Base-by-base conservation (phyloP, 1,284 basidiomycete genomes). In the Stereum hirsutum region DNA sequence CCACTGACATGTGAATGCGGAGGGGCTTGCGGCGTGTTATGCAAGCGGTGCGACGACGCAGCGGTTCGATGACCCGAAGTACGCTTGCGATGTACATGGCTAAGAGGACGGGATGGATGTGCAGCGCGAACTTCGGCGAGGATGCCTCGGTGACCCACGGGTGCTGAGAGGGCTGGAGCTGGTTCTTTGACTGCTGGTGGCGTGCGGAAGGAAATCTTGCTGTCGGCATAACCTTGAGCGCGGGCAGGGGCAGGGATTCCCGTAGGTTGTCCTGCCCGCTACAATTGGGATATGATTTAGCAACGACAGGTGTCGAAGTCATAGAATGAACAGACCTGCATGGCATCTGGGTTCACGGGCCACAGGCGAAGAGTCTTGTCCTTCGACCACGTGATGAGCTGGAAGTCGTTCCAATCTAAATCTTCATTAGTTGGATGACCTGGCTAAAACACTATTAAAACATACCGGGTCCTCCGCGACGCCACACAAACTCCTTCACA, bases 401-500 rank as follows among this genome's bases (percentile, higher is more conserved):
- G 93, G 60, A 92, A 94, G 46, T 88, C 81, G 7, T 79, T 73
- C 57, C 78, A 75, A 45, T 81, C 78, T 72, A 54, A 20, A 39
- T 2, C 14, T 4, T 42, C 15, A 14, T 49, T 28, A 44, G 39
- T 7, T 19, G 28, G 17, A 32, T 10, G 34, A 38, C 15, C 19
- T 33, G 51, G 46, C 52, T 39, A 27, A 48, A 3, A 52, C 47
- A 30, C n/a, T 2, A 21, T 19, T 17, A 0, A 67, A 68, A 35
- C 68, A 28, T 27, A 81, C 79, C 75, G 50, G 63, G 54, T 17
- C 67, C 70, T 12, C 77, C 75, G 51, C 75, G 79, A 46, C 96
- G 70, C 93, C 96, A 98, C 2, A 99, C 93, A 56, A 96, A 99
- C 63, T 99, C 95, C 55, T 97, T 97, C 28, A 98, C 95, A 4